These are phyloP conservation scores for Spathaspora boniae DNA, from an alignment of 805 yeast species.

Conservation along the genomic window DNA sequence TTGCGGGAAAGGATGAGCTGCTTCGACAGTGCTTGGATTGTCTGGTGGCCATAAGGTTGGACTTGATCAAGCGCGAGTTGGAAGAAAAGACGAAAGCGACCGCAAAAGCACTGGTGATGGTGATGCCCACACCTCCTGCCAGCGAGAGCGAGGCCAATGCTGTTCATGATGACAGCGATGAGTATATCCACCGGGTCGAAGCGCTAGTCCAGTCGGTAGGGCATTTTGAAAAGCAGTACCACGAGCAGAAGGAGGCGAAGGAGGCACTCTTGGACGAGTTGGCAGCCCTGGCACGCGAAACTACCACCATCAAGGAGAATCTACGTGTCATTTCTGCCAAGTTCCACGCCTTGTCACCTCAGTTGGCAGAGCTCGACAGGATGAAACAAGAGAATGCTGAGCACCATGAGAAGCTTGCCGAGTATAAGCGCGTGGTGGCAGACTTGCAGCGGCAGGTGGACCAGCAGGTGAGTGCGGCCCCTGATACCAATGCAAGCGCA, in stretches of 20 bases:
- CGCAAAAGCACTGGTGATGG: too few species aligned
- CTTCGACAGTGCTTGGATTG: too few species aligned
- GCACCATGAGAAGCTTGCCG: neutral
- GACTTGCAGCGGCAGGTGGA: slow-evolving; percentile 1
- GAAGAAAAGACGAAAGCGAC: too few species aligned
- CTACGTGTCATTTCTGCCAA: slow-evolving; percentile 18
- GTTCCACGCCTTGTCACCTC: slow-evolving; percentile 17
- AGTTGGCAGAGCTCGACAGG: slow-evolving; percentile 3
- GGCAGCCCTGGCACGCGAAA: slow-evolving; percentile 19
- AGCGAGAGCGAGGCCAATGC: slow-evolving; percentile 1
- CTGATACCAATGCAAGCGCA: slow-evolving; percentile 1
- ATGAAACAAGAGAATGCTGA: slow-evolving; percentile 5
- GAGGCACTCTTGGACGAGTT: slow-evolving; percentile 20
- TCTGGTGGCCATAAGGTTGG: too few species aligned
- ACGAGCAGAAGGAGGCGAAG: slow-evolving; percentile 18
- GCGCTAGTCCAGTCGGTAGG: slow-evolving; percentile 20
- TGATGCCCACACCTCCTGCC: slow-evolving; percentile 7
- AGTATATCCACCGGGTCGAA: slow-evolving; percentile 16
- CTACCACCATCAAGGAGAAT: slow-evolving; percentile 18
- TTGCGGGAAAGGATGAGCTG: slow-evolving; percentile 16
- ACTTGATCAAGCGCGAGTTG: too few species aligned
- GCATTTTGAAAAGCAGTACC: slow-evolving; percentile 19
- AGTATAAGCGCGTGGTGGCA: slow-evolving; percentile 1
- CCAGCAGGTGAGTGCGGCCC: too few species aligned
- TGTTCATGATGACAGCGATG: slow-evolving; percentile 8